Percentiles rank a stretch among this genome's conserved stretches.
phyloP scores from a whole-genome alignment of 2,329 filamentous ascomycete species.

The Cadophora luteo-olivacea region DNA sequence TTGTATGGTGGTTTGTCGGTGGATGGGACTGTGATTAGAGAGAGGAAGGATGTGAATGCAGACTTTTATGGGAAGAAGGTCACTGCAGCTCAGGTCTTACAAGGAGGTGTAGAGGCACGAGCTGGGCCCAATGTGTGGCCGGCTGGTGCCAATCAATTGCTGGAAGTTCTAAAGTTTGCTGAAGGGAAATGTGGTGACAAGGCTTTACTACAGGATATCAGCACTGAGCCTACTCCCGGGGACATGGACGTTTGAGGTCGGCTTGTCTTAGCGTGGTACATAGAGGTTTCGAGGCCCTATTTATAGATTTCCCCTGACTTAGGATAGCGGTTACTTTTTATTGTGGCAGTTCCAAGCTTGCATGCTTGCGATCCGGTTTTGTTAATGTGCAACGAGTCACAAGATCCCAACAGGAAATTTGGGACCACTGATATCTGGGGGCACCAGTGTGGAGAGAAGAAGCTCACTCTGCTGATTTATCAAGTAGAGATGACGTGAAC shows the following conservation, averaged over 20 bases:
- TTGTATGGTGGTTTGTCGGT: constrained; percentile 64
- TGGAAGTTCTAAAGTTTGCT: constrained; percentile 25
- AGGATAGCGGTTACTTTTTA: too few species aligned
- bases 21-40: constrained; percentile 28
- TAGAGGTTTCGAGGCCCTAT: too few species aligned
- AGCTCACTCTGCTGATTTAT: too few species aligned
- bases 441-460: too few species aligned
- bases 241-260: constrained; percentile 7
- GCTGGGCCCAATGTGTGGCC: constrained; percentile 18
- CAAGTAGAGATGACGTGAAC: too few species aligned
- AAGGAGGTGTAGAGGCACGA: constrained; percentile 18
- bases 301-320: too few species aligned
- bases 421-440: too few species aligned
- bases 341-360: too few species aligned
- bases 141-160: constrained; percentile 18
- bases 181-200: constrained; percentile 21
- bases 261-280: too few species aligned
- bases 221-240: constrained; percentile 15
- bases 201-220: constrained; percentile 9
- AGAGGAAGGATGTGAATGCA: constrained; percentile 23
- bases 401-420: too few species aligned
- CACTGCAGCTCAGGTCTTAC: constrained; percentile 24
- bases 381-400: too few species aligned
- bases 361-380: too few species aligned
- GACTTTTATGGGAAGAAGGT: constrained; percentile 27